A percentile compares a stretch with the other conserved stretches of the same genome.
phyloP scores from a whole-genome alignment of 148 eudicot species.

The Tetragonia tetragonoides region DNA sequence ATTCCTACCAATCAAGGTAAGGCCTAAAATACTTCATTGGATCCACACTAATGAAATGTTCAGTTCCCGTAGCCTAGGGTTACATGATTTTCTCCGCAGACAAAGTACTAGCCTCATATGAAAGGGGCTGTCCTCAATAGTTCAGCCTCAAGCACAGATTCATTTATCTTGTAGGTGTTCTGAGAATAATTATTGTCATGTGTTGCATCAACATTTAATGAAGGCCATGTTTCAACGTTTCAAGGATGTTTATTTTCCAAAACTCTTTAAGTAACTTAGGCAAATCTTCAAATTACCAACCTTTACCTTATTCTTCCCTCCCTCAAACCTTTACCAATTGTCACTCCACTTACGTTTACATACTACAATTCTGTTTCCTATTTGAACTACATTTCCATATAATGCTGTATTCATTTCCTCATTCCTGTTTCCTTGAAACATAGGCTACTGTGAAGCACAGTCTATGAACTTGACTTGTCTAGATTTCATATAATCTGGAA shows the following conservation, averaged over 20 bases:
- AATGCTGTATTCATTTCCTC: too few species aligned
- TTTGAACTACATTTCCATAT: too few species aligned
- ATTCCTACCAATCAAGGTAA: background rate
- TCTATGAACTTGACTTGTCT: too few species aligned
- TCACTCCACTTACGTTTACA: background rate
- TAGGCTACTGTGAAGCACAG: too few species aligned
- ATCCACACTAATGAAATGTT: background rate
- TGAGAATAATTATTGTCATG: background rate
- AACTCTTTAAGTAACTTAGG: background rate
- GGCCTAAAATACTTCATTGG: background rate
- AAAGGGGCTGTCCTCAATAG: background rate
- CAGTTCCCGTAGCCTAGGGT: background rate
- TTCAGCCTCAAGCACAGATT: background rate
- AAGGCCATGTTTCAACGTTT: background rate
- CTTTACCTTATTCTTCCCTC: background rate
- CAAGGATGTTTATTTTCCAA: background rate
- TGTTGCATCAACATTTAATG: background rate
- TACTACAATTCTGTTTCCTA: too few species aligned
- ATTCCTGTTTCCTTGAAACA: too few species aligned
- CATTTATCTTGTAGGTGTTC: background rate
- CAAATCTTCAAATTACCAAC: background rate
- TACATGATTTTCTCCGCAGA: background rate
- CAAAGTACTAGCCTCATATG: background rate
- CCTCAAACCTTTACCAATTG: background rate
- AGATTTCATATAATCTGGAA: too few species aligned